Evolutionary conservation across 140 eudicot genomes (phyloP), one percentile per base, ranked within the genome.

Genomic region (Stevia rebaudiana): DNA sequence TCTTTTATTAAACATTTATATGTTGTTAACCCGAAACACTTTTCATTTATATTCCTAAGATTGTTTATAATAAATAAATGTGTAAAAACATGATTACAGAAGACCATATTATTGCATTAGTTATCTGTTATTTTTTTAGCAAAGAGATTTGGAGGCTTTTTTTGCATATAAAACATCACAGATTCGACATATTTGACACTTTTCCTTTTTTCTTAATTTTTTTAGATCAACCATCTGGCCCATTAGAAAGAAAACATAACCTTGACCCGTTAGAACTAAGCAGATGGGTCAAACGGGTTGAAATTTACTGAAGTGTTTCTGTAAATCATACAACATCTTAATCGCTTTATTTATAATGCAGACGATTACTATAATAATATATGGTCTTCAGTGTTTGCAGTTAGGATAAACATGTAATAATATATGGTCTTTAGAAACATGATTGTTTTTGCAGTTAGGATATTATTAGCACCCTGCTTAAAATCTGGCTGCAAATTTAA

Each of bases 381-480:
- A 54, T 22, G n/a, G n/a, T n/a, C n/a, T n/a, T n/a, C n/a, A n/a
- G n/a, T n/a, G n/a, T n/a, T n/a, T n/a, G n/a, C n/a, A n/a, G n/a
- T n/a, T n/a, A n/a, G n/a, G n/a, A n/a, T n/a, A n/a, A n/a, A n/a
- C n/a, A n/a, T n/a, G n/a, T n/a, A n/a, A n/a, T n/a, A n/a, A n/a
- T n/a, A n/a, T n/a, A n/a, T n/a, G n/a, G n/a, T n/a, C n/a, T n/a
- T n/a, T n/a, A 11, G 17, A 11, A 36, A 59, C 24, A 35, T 18
- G 65, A 18, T 36, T 16, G 39, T 44, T 15, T 42, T 62, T 62
- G 55, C 35, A 15, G 36, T 62, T 25, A 63, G 52, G 22, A 63
- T 55, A 55, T 28, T 25, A 25, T 25, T 55, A 41, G 41, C 28
- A 24, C 54, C 25, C 40, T 28, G 51, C 8, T 25, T 3, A 51